phyloP scores from a whole-genome alignment of 2,329 filamentous ascomycete species.

The Gnomoniopsis smithogilvyi region DNA sequence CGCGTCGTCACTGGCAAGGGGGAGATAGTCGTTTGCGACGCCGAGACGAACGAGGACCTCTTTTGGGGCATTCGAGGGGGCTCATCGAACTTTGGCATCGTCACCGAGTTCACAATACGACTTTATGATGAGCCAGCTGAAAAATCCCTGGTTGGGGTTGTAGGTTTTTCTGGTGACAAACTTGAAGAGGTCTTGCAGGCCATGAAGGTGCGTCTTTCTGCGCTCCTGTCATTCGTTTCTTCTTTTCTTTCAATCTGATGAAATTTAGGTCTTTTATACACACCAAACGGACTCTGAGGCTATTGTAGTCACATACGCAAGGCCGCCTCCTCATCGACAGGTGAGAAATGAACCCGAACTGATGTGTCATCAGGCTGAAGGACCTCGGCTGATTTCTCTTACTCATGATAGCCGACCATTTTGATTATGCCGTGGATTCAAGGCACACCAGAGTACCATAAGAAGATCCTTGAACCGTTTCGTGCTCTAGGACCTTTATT shows the following conservation, averaged over 20 bases:
- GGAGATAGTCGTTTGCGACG: neutral
- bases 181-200: neutral
- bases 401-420: neutral
- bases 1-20: constrained; percentile 4
- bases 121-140: constrained; percentile 1
- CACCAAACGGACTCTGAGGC: constrained; percentile 1
- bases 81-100: constrained; percentile 23
- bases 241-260: neutral
- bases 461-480: neutral
- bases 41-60: constrained; percentile 16
- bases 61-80: constrained; percentile 20
- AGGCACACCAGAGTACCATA: constrained; percentile 1
- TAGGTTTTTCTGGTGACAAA: neutral
- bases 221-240: neutral
- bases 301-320: neutral
- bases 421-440: neutral
- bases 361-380: neutral
- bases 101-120: constrained; percentile 25
- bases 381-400: no score
- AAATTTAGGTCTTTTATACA: neutral
- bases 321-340: neutral
- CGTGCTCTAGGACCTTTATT: neutral
- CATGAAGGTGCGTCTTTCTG: neutral
- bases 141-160: neutral
- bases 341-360: neutral